Base-by-base conservation (phyloP, 805 yeast genomes). In the Dipodascopsis tothii region DNA sequence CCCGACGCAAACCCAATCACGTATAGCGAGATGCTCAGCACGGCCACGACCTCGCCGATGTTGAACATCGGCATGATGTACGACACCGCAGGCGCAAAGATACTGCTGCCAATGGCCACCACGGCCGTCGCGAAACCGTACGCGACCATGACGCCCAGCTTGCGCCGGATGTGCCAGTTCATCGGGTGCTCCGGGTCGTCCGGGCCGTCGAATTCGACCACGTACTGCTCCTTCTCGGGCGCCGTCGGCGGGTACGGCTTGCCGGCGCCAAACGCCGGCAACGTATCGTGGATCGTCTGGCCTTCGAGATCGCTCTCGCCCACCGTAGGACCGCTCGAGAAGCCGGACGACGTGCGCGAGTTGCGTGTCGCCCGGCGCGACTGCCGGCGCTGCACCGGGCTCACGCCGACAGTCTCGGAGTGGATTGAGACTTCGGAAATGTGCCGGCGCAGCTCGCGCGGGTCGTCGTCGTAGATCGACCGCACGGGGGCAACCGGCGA, bases 1-100 rank as follows among this genome's bases (percentile, higher is more conserved):
- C 96, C 95, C 1, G 85, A 73, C 0, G 96, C 95, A 64, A 87
- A 88, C 14, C 96, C 97, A 33, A 86, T 62, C 17, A 88, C 95
- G 56, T 77, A 88, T 19, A 86, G 68, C 0, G 95, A 78, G 3
- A 86, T 73, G 44, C 85, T 82, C 36, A 88, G 69, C 18, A 83
- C 73, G 9, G 81, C 81, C 7, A 79, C 87, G 7, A 77, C 81
- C 3, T 58, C 49, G 34, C 82, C 80, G 37, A 88, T 77, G 47
- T 73, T 73, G 62, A 62, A 87, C 30, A 70, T 62, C 39, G 52
- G 65, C 54, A 71, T 61, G 27, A 86, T 57, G 16, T 63, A 71
- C 0, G 62, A 57, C 11, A 75, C 67, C 3, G 80, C 81, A 23
- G 80, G 71, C 0, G 94, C 76, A 57, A 80, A 84, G 58, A 84